phyloP scores from a whole-genome alignment of 2,329 filamentous ascomycete genomes.

The Dendryphion nanum region DNA sequence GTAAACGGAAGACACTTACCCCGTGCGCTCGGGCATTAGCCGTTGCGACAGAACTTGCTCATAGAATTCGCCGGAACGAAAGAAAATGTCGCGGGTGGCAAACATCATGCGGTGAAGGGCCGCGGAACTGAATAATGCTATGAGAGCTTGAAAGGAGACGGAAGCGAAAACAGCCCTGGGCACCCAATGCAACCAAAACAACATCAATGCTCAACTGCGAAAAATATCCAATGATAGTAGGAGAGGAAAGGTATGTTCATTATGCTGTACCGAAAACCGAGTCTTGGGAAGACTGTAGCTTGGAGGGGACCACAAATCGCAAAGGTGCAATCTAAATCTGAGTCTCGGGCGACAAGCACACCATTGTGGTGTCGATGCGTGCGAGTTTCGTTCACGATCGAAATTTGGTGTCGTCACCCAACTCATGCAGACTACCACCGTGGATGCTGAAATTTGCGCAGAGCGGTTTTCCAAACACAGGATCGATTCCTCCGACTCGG shows the following conservation, averaged over 20 bases:
- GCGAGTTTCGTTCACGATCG: neutral
- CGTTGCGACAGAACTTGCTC: too few species aligned
- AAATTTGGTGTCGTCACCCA: neutral
- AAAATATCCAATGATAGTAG: conserved; percentile 19
- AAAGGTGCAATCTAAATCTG: conserved; percentile 5
- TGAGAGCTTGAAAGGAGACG: conserved; percentile 20
- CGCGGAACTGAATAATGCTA: too few species aligned
- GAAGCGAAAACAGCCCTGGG: conserved; percentile 18
- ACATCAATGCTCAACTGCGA: conserved; percentile 23
- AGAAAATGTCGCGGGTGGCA: conserved; percentile 11
- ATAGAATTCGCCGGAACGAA: conserved; percentile 11
- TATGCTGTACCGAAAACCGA: conserved; percentile 21
- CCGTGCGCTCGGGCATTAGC: too few species aligned
- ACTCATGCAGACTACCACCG: neutral
- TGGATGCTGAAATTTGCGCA: too few species aligned
- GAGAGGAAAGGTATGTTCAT: conserved; percentile 27
- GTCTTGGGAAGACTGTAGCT: conserved; percentile 7
- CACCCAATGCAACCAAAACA: conserved; percentile 21
- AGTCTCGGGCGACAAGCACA: conserved; percentile 4
- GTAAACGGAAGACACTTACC: conserved; percentile 17
- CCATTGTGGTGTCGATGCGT: too few species aligned
- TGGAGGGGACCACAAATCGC: conserved; percentile 11
- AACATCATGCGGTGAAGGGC: conserved; percentile 28
- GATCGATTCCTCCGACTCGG: too few species aligned
- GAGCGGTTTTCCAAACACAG: too few species aligned